Conservation (phyloP, 352 stramenopile species). For the Detonula confervacea region DNA sequence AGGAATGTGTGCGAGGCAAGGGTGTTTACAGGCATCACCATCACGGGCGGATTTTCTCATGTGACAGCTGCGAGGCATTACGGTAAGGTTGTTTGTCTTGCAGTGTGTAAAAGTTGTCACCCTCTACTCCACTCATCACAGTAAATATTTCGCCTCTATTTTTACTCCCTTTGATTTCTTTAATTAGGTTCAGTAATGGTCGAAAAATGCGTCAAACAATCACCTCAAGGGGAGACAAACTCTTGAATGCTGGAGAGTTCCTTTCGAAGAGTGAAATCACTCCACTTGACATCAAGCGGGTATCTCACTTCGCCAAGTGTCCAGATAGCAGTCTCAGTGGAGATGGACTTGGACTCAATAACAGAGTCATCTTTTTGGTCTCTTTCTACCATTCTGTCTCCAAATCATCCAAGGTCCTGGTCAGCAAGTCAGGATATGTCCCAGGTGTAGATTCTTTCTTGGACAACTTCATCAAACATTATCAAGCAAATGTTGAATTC, state of each 20-base stretch:
- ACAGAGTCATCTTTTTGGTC: neutral
- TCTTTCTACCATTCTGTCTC: neutral
- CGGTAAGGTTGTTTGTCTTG: too few species aligned
- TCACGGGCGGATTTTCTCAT: too few species aligned
- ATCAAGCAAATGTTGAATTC: neutral
- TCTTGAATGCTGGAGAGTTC: neutral
- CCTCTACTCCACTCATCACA: too few species aligned
- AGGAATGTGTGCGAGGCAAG: too few species aligned
- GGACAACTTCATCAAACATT: slow-evolving; percentile 6
- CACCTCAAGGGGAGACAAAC: neutral
- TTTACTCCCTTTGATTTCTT: too few species aligned
- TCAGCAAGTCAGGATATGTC: neutral
- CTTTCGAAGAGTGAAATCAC: neutral
- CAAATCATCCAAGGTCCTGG: neutral
- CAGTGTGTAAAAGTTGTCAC: too few species aligned
- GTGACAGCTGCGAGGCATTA: too few species aligned
- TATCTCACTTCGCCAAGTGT: neutral
- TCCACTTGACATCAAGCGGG: neutral
- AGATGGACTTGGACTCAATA: neutral
- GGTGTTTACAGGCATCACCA: too few species aligned
- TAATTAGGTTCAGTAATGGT: neutral
- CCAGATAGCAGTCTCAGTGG: neutral
- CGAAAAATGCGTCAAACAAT: neutral
- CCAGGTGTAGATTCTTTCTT: slow-evolving; percentile 1
- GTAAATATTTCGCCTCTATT: neutral